Evolutionary conservation across 2,329 filamentous ascomycete genomes (phyloP), one percentile per base, ranked within the genome.

Genomic region (Blastomyces percursus): DNA sequence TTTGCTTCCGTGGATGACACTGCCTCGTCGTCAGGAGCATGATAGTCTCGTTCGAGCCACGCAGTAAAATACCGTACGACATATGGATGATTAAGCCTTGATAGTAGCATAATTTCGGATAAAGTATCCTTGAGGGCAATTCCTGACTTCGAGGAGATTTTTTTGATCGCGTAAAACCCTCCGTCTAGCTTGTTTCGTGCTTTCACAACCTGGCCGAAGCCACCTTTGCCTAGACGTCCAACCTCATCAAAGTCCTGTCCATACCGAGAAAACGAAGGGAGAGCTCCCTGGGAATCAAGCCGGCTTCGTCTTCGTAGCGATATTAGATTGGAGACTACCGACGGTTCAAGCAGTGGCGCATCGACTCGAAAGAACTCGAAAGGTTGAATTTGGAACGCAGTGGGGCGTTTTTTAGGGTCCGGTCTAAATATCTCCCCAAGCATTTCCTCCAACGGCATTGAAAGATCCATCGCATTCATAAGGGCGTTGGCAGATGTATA

Each of bases 161-260:
- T 96, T 74, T 99, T 99, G 72, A 99, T 90, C 21, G 94, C 94
- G 75, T 97, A 99, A 52, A 95, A 87, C 63, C 92, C 89, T 0
- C 90, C 90, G 72, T 97, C 94, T 3, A 96, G 84, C 76, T 94
- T 96, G 74, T 96, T 96, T 40, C 93, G 85, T 2, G 93, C 93
- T 73, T 96, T 95, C 62, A 97, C 91, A 27, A 99, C 94, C 75
- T 96, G 91, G 5, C 94, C 94, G 75, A 96, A 99, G 0, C 93
- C 94, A 52, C 94, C 94, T 73, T 93, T 95, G 2, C 94, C 94
- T 14, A 99, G 80, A 4, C 89, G 85, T 16, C 90, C 91, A 71
- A 94, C 87, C 75, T 97, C 92, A 21, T 92, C 86, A 75, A 96
- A 99, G 69, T 97, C 94, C 69, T 89, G 89, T 12, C 83, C 84